phyloP scores from a whole-genome alignment of 208 protist genomes.

The Leishmania mexicana region DNA sequence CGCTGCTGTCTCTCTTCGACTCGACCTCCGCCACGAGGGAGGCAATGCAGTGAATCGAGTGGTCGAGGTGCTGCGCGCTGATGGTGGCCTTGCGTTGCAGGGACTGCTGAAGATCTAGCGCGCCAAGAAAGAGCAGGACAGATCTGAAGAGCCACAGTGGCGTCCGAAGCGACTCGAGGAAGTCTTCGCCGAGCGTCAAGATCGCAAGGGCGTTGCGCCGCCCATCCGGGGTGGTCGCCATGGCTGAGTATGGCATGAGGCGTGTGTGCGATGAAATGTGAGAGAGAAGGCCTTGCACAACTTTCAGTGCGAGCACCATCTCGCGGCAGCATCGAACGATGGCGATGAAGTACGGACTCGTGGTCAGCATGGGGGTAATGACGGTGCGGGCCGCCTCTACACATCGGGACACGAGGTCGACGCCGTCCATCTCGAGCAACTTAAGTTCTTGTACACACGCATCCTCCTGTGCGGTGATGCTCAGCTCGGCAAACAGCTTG shows the following conservation, averaged over 20 bases:
- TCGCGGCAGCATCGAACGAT: slow-evolving; percentile 20
- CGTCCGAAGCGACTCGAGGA: slow-evolving; percentile 16
- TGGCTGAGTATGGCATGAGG: not conserved
- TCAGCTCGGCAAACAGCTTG: slow-evolving; percentile 13
- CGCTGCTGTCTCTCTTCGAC: slow-evolving; percentile 15
- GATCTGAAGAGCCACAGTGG: slow-evolving; percentile 28
- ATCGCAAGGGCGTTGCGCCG: slow-evolving; percentile 1
- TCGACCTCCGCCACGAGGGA: slow-evolving; percentile 25
- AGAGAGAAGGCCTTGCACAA: slow-evolving; percentile 16
- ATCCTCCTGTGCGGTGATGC: slow-evolving; percentile 9
- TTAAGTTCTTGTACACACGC: slow-evolving; percentile 3
- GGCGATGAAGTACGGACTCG: slow-evolving; percentile 20
- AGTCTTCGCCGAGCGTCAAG: slow-evolving; percentile 11
- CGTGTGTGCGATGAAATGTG: slow-evolving; percentile 13
- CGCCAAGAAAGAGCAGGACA: slow-evolving; percentile 29
- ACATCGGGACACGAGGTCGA: slow-evolving; percentile 14
- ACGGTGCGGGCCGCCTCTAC: slow-evolving; percentile 18
- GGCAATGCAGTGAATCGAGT: slow-evolving; percentile 28
- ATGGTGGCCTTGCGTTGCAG: not conserved
- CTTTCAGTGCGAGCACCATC: slow-evolving; percentile 16
- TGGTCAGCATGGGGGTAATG: slow-evolving; percentile 14
- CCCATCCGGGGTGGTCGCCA: not conserved
- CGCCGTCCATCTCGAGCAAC: not conserved
- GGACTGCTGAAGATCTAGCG: slow-evolving; percentile 26
- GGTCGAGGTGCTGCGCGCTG: slow-evolving; percentile 20